Evolutionary conservation across 2,329 filamentous ascomycete species (phyloP).

Genomic region (Emergomyces orientalis): DNA sequence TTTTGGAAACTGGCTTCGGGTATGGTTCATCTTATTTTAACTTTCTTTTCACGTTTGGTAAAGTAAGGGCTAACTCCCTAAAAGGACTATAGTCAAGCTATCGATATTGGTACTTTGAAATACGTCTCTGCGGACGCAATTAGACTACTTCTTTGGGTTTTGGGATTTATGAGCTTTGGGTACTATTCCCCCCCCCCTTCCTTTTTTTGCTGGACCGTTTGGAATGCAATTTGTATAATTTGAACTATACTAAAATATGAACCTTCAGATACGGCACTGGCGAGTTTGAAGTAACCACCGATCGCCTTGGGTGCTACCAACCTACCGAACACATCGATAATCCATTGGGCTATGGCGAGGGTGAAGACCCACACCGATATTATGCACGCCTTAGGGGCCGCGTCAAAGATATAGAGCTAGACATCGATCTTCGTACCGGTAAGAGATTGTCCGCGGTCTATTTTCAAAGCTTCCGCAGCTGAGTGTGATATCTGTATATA

Average conservation of each 20-base stretch:
- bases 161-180: slow-evolving; percentile 83
- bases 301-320: slow-evolving; percentile 70
- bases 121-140: slow-evolving; percentile 84
- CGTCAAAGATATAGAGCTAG: slow-evolving; percentile 65
- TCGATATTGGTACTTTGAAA: slow-evolving; percentile 88
- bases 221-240: neutral
- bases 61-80: neutral
- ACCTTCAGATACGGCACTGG: slow-evolving; percentile 51
- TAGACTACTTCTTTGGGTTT: slow-evolving; percentile 74
- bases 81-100: slow-evolving; percentile 78
- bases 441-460: slow-evolving; percentile 22
- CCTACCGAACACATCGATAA: slow-evolving; percentile 78
- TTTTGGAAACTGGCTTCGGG: slow-evolving; percentile 86
- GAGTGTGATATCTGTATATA: slow-evolving; percentile 16
- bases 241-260: neutral
- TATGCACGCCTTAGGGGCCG: slow-evolving; percentile 72
- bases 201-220: neutral
- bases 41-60: neutral
- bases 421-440: slow-evolving; percentile 63
- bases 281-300: slow-evolving; percentile 75
- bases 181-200: slow-evolving; percentile 32
- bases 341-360: slow-evolving; percentile 78
- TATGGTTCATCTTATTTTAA: neutral
- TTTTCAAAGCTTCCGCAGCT: neutral
- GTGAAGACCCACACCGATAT: slow-evolving; percentile 73